Evolutionary conservation across 2,329 filamentous ascomycete species (phyloP), one percentile per base, ranked within the genome.

Genomic region (Akanthomyces uredinophilus): DNA sequence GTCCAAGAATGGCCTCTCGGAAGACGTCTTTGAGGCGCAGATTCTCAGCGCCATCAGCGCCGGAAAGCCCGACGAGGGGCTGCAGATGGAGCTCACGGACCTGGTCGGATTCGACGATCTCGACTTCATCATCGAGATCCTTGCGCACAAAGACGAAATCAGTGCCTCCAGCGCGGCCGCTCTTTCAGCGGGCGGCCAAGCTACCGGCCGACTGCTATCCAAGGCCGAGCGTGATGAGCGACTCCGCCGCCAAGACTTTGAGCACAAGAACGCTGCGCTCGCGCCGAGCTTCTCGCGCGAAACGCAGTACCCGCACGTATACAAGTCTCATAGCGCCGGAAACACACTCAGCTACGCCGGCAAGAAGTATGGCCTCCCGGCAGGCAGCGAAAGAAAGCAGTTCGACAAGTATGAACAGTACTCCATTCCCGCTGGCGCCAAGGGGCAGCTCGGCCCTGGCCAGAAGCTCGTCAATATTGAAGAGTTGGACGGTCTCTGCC

Each of bases 61-160:
- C 5, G 77, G 78, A n/a, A 77, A 74, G 50, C 81, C 84, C 37
- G 90, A 96, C 63, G 91, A 96, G 63, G 92, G 96, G 74, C 79
- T 98, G n/a, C 94, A 98, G 73, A 93, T 92, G 71, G 87, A 88
- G 46, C 81, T 99, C 41, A 92, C 91, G 0, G 95, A 99, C 68
- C 85, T 97, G 49, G 81, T 99, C 64, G 95, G 96, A 0, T 98
- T 94, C 69, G 92, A 95, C 68, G 92, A 98, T 70, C 80, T 99
- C 20, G 94, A 99, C 66, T 87, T 99, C 69, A 89, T 98, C 59
- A 93, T 93, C 65, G 91, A 97, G 65, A 79, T 98, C n/a, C 88
- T 98, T 58, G 83, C 87, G 2, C 87, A 94, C 72, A 86, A 92
- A 58, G 78, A 83, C 57, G 84, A 90, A 51, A 85, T 98, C 50